A percentile compares a stretch with the other conserved stretches of the same genome.
Evolutionary conservation across 345 rosid species (phyloP).

Genomic region (Ceriops tagal): DNA sequence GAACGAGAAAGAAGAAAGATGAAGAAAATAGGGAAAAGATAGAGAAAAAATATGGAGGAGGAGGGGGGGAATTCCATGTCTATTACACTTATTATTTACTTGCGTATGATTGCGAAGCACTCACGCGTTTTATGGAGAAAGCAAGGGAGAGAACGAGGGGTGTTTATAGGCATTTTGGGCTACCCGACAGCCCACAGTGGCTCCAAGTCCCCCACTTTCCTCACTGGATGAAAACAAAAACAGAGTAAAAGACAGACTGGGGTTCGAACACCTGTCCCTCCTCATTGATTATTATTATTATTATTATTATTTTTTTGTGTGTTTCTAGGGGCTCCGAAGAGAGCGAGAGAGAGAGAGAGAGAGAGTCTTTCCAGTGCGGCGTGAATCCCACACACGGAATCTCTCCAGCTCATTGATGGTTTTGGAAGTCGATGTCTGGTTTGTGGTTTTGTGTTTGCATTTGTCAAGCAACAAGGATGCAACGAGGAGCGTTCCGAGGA

Average conservation of each 20-base stretch:
- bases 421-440: not conserved
- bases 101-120: not conserved
- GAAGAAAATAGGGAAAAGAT: slow-evolving; percentile 27
- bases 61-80: slow-evolving; percentile 31
- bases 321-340: not conserved
- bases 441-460: slow-evolving; percentile 17
- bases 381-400: slow-evolving; percentile 48
- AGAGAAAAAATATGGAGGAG: slow-evolving; percentile 13
- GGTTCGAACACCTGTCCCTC: no score
- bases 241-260: no score
- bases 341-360: not conserved
- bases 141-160: slow-evolving; percentile 3
- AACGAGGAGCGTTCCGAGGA: not conserved
- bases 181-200: no score
- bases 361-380: slow-evolving; percentile 36
- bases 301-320: no score
- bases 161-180: slow-evolving; percentile 31
- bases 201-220: no score
- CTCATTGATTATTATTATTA: no score
- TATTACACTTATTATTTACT: not conserved
- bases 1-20: slow-evolving; percentile 24
- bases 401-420: slow-evolving; percentile 42
- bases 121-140: slow-evolving; percentile 13
- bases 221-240: no score
- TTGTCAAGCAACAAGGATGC: slow-evolving; percentile 15